Percentiles rank a stretch among this genome's conserved stretches.
Conservation (phyloP, 2,329 filamentous ascomycete genomes). For the Pseudopyricularia javanii region DNA sequence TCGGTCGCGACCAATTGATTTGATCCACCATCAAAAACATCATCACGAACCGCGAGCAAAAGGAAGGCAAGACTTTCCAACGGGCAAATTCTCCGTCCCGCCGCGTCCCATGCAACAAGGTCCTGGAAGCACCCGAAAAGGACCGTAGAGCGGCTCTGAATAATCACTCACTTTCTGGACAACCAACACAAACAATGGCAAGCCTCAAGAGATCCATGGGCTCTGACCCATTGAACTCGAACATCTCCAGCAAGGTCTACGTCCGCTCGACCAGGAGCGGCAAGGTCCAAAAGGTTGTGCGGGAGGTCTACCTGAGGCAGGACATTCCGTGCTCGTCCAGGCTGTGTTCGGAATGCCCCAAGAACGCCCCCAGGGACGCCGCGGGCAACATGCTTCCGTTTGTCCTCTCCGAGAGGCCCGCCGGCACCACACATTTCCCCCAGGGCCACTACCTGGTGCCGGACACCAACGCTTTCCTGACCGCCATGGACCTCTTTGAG, state of each 20-base stretch:
- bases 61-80: background rate
- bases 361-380: conserved; percentile 66
- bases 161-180: too few species aligned
- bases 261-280: conserved; percentile 89
- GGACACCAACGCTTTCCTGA: conserved; percentile 90
- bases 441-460: conserved; percentile 89
- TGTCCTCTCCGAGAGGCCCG: conserved; percentile 78
- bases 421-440: conserved; percentile 69
- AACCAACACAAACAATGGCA: conserved; percentile 38
- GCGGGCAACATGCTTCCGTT: conserved; percentile 67
- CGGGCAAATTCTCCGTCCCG: background rate
- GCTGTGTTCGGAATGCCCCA: conserved; percentile 66
- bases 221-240: conserved; percentile 46
- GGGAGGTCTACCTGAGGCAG: conserved; percentile 88
- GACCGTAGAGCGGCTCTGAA: too few species aligned
- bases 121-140: too few species aligned
- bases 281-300: conserved; percentile 97
- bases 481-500: conserved; percentile 95
- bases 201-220: conserved; percentile 49
- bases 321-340: conserved; percentile 96
- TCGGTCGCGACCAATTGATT: background rate
- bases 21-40: background rate
- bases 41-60: background rate
- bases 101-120: too few species aligned
- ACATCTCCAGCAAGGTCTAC: conserved; percentile 90